Evolutionary conservation across 2,329 filamentous ascomycete genomes (phyloP), one percentile per base, ranked within the genome.

Genomic region (Graphilbum fragrans): DNA sequence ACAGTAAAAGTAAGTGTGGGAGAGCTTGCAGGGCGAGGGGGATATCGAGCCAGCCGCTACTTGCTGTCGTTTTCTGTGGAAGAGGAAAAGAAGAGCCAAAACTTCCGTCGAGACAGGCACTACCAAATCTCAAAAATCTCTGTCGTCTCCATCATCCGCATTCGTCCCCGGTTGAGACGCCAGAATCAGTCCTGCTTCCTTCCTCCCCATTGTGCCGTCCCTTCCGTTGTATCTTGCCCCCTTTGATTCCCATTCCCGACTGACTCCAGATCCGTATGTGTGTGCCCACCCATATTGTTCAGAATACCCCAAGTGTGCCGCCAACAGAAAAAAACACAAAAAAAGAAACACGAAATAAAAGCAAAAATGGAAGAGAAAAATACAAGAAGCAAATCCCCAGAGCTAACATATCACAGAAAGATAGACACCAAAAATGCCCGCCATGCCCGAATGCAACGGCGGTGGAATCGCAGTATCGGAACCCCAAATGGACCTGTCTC

Each of bases 211-310:
- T 27, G 14, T 19, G 11, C 19, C 29, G 14, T 16, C 29, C n/a
- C 29, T 32, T 16, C 16, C 29, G 9, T 22, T 12, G 16, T 17
- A 8, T 31, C 12, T 5, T 4, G 10, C 23, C 4, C 10, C 23
- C 23, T 12, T 7, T 27, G 7, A 27, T n/a, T 39, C 37, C 37
- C 37, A 18, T 37, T 36, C 41, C 39, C 39, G 39, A 43, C 42
- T 39, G 45, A 41, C 42, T 44, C 45, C 41, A 32, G 29, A 44
- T 42, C 36, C 39, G n/a, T n/a, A n/a, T n/a, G n/a, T 11, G 20
- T 31, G 7, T 25, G 32, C 16, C 16, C 14, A 38, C 44, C 23
- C 40, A 17, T n/a, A n/a, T n/a, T n/a, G n/a, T 39, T 42, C 38
- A 40, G 41, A 46, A 44, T 44, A 40, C 45, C 42, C 31, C 41